Evolutionary conservation across 257 asterid genomes (phyloP), one percentile per base, ranked within the genome.

Genomic region (Solanum dulcamara): DNA sequence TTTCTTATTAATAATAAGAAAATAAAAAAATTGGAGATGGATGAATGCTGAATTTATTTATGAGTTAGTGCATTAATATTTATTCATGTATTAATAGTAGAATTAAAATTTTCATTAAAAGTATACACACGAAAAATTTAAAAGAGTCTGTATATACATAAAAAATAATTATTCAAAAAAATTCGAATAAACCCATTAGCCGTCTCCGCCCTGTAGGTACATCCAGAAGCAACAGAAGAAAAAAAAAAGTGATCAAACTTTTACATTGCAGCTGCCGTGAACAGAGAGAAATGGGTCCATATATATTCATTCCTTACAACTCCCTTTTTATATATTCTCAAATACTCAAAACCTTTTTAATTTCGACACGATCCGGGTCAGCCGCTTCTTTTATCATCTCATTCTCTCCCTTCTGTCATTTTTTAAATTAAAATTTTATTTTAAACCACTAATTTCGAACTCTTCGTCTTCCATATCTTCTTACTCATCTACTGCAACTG

Each of bases 351-450:
- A 66, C 87, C 83, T 77, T 88, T 90, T 84, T 86, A 81, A 83
- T 90, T 90, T 81, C 87, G 86, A 94, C 98, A 93, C 92, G 96
- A 94, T 94, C 99, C 98, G 98, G 89, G 91, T 94, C 95, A 87
- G 92, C 90, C 98, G 98, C 95, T 89, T 90, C 94, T 89, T 85
- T 90, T 89, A 81, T 86, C 89, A 87, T 85, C 91, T 81, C 66
- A 10, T 57, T 79, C 88, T 83, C 83, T 67, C 62, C 50, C 13
- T 53, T 11, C 40, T 2, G 48, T 32, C n/a, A 44, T 22, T 53
- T n/a, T 20, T 30, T 3, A 0, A 5, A 5, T 51, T 22, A 24
- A 1, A 55, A 2, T 33, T 11, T 13, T 28, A 10, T 35, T 77
- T 28, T n/a, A 57, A 12, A 7, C 22, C 30, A 30, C 70, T 81